phyloP scores from a whole-genome alignment of 2,329 filamentous ascomycete species.

The Alternaria consortialis region DNA sequence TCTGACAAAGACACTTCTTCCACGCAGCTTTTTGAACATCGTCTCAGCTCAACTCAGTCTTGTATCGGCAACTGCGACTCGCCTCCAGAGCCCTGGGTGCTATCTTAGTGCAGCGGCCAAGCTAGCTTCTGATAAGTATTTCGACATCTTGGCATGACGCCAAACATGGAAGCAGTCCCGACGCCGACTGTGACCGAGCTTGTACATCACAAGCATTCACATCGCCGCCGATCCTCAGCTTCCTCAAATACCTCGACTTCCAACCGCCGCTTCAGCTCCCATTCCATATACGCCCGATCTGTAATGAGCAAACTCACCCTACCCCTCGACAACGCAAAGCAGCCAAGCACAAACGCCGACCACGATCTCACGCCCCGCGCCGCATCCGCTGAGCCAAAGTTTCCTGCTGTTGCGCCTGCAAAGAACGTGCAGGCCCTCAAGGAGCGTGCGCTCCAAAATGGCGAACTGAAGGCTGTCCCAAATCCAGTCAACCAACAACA shows the following conservation, averaged over 20 bases:
- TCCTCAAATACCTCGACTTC: slow-evolving; percentile 18
- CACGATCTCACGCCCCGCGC: slow-evolving; percentile 33
- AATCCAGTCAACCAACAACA: slow-evolving; percentile 22
- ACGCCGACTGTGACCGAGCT: slow-evolving; percentile 27
- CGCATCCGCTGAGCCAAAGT: slow-evolving; percentile 16
- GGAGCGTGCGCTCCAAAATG: slow-evolving; percentile 35
- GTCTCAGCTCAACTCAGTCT: not conserved
- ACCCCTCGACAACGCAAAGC: slow-evolving; percentile 31
- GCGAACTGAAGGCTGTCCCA: slow-evolving; percentile 41
- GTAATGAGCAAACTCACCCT: slow-evolving; percentile 57
- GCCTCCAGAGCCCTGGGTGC: slow-evolving; percentile 1
- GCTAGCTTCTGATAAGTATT: slow-evolving; percentile 10
- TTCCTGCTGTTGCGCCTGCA: slow-evolving; percentile 22
- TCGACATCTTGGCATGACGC: slow-evolving; percentile 18
- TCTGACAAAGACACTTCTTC: not conserved
- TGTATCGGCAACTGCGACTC: slow-evolving; percentile 3
- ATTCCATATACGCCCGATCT: slow-evolving; percentile 60
- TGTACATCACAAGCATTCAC: slow-evolving; percentile 22
- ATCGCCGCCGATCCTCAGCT: slow-evolving; percentile 33
- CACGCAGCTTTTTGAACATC: not conserved
- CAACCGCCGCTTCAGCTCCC: slow-evolving; percentile 53
- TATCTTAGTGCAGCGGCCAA: slow-evolving; percentile 7
- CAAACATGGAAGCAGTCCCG: slow-evolving; percentile 24
- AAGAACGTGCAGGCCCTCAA: slow-evolving; percentile 38
- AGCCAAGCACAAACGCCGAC: slow-evolving; percentile 18